These are phyloP conservation scores for Fusarium sambucinum DNA, from an alignment of 2,329 filamentous ascomycete species.

Conservation along the genomic window DNA sequence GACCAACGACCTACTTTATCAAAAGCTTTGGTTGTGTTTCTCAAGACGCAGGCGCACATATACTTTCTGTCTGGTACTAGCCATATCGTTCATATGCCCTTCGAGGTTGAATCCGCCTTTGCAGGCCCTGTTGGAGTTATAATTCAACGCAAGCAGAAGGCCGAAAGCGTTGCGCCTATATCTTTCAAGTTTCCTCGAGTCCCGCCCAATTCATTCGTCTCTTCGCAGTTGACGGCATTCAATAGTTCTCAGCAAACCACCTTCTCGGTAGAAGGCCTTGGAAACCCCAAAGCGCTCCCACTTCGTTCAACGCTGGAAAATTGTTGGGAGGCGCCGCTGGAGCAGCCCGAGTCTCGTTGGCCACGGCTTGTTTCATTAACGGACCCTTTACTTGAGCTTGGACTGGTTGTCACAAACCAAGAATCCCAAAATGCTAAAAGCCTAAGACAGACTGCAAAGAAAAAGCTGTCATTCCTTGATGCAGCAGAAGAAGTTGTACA, in stretches of 20 bases:
- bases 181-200: conserved; percentile 70
- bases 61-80: conserved; percentile 90
- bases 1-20: conserved; percentile 55
- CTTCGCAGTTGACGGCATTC: conserved; percentile 71
- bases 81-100: conserved; percentile 92
- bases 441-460: conserved; percentile 52
- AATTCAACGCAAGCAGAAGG: conserved; percentile 80
- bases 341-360: conserved; percentile 70
- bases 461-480: conserved; percentile 71
- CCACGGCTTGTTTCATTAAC: conserved; percentile 85
- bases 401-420: conserved; percentile 77
- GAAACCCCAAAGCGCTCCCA: conserved; percentile 66
- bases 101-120: conserved; percentile 90
- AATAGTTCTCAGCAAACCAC: conserved; percentile 63
- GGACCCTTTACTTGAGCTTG: conserved; percentile 87
- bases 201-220: conserved; percentile 86
- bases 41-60: conserved; percentile 92
- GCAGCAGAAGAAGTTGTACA: conserved; percentile 86
- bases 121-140: conserved; percentile 85
- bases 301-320: conserved; percentile 68
- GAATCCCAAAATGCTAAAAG: conserved; percentile 54
- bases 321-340: conserved; percentile 67
- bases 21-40: conserved; percentile 86
- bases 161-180: conserved; percentile 62
- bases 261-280: conserved; percentile 69